Evolutionary conservation across 2,329 filamentous ascomycete species (phyloP), one percentile per base, ranked within the genome.

Genomic region (Neonectria faginata): DNA sequence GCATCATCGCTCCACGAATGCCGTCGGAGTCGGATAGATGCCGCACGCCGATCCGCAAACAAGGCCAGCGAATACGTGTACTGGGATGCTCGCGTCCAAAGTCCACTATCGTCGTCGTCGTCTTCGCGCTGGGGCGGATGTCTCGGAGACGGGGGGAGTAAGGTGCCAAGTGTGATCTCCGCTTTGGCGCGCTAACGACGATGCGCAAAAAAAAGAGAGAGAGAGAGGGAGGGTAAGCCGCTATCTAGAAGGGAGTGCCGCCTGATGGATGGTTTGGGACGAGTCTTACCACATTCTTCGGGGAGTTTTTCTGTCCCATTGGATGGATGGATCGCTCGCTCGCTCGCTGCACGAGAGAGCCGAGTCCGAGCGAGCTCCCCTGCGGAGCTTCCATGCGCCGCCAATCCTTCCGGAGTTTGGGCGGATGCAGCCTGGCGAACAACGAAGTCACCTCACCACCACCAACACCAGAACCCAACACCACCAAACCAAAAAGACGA

Each of bases 21-120:
- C 44, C 11, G 36, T 60, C 61, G 61, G 56, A 47, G 27, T 60
- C 51, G 61, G 61, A 64, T 56, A 56, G 61, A 60, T 52, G 36
- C 51, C 45, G 61, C 27, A 14, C 12, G 14, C 61, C 56, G 61
- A 64, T 58, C 60, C 20, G 44, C 47, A 27, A 31, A 33, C 48
- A 31, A 20, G 29, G n/a, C 47, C 25, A 25, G 25, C 36, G 36
- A 39, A 39, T 39, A 39, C 36, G 36, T 39, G 36, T n/a, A 6
- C 36, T 3, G 12, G 36, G 36, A 39, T 20, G 16, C 5, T 25
- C 25, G 25, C 25, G 25, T 25, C 25, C 25, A 25, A 5, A 25
- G 25, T 25, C 25, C 25, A 25, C 25, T 25, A 25, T 25, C 25
- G 25, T 25, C 25, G 20, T 20, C 20, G 20, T 20, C 20, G 20